A percentile compares a stretch with the other conserved stretches of the same genome.
These are phyloP conservation scores for Tolypocladium guangdongense DNA, from an alignment of 2,329 filamentous ascomycete species.

Conservation along the genomic window DNA sequence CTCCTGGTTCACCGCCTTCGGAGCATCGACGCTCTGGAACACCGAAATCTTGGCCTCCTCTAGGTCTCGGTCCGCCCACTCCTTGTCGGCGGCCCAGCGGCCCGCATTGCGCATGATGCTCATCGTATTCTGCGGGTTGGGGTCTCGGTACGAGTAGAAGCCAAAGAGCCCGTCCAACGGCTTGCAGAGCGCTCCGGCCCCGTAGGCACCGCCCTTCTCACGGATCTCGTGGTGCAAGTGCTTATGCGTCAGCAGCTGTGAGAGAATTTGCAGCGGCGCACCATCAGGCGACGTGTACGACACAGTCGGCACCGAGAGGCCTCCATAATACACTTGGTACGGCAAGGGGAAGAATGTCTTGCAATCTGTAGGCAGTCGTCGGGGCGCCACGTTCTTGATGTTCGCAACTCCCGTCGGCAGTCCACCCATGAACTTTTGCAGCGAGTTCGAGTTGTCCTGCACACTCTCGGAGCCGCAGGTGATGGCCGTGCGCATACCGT, in stretches of 20 bases:
- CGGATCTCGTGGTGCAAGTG: constrained; percentile 95
- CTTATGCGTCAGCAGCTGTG: constrained; percentile 90
- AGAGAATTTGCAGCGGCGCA: constrained; percentile 76
- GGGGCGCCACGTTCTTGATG: constrained; percentile 16
- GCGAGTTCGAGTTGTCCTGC: constrained; percentile 54
- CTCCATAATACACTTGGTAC: constrained; percentile 95
- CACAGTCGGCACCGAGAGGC: constrained; percentile 68
- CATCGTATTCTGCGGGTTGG: constrained; percentile 82
- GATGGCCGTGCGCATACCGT: constrained; percentile 65
- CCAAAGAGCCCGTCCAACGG: constrained; percentile 78
- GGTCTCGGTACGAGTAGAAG: constrained; percentile 94
- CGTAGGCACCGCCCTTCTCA: constrained; percentile 94
- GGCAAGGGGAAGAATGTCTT: constrained; percentile 90
- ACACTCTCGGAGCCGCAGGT: constrained; percentile 75
- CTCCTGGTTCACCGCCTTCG: constrained; percentile 75
- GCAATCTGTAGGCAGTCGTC: constrained; percentile 34
- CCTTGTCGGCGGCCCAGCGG: constrained; percentile 67
- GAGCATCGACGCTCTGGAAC: constrained; percentile 87
- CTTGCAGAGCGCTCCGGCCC: constrained; percentile 76
- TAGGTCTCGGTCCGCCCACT: constrained; percentile 75
- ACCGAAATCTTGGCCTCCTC: constrained; percentile 94
- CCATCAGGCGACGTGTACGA: constrained; percentile 68
- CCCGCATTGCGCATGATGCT: constrained; percentile 77
- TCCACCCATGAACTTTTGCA: constrained; percentile 57
- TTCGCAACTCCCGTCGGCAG: constrained; percentile 26